Evolutionary conservation across 116 monocot genomes (phyloP), one percentile per base, ranked within the genome.

Genomic region (Dioscorea cayenensis): DNA sequence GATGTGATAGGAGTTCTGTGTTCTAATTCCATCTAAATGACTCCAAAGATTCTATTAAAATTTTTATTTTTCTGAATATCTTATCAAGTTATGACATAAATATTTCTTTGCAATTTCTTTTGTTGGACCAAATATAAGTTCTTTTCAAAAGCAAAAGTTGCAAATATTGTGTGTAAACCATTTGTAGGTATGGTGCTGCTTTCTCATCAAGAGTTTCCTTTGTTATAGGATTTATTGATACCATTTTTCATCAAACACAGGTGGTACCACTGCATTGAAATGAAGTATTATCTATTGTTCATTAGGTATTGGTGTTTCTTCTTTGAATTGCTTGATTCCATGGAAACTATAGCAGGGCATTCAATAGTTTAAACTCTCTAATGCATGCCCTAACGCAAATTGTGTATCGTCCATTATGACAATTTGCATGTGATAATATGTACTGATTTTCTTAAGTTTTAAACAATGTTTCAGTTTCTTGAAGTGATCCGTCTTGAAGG

Each of bases 401-500:
- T 55, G 5, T 55, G 12, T 55, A 9, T 12, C 6, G 59, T 66
- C 32, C 58, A 32, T 70, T 65, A 36, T n/a, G 10, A 19, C 10
- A 14, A 18, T 14, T 55, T n/a, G n/a, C 5, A 2, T 16, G 14
- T 19, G 5, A 55, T 55, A 55, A 5, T n/a, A 55, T 16, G 5
- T 16, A 55, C 17, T 55, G 55, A 55, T 55, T 55, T 55, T 55
- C 55, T 55, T 55, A n/a, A 55, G 16, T n/a, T 55, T 5, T 5
- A 55, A 55, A 55, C 55, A 55, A 27, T 23, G 50, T 28, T 77
- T 23, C 81, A 97, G 96, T 88, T 86, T 66, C 86, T 97, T 75
- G 96, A 97, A 83, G 84, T 97, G 6, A 77, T 97, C 71, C 79
- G 86, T 43, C 86, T 97, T 65, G 96, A 97, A 83, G 79, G 88